Evolutionary conservation across 78 protist species (phyloP), one percentile per base, ranked within the genome.

Genomic region (Acrasis kona): DNA sequence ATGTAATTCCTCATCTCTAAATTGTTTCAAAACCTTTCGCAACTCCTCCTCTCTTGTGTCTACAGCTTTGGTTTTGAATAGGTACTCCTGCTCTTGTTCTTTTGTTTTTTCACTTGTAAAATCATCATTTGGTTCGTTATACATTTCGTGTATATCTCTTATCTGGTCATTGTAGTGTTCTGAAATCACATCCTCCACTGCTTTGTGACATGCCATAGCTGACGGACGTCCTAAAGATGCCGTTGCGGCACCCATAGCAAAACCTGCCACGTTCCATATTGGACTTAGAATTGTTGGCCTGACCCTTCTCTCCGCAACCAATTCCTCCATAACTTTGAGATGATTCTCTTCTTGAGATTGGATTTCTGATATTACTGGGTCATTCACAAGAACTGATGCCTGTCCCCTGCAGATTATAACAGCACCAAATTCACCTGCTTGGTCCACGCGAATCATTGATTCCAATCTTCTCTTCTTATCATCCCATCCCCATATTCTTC

Each of bases 341-440:
- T 88, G 92, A 30, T 70, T 76, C 65, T 79, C 72, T 74, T 88
- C 92, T 28, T 88, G 90, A 27, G 80, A 82, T 39, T 79, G 75
- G 85, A 88, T 88, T 42, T 88, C 83, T 39, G 38, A 66, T 42
- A 86, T 82, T 40, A 78, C 71, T 29, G 86, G 85, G 5, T 81
- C 66, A 3, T 82, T 32, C 0, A 30, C 41, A 4, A 87, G 81
- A 19, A 86, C 84, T 31, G 90, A 89, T 5, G 84, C 65, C 27
- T 85, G 89, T 27, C 89, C 89, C 9, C 79, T 82, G 39, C 82
- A 89, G 0, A 89, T 89, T 10, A 81, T 81, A 0, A 81, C 86
- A 5, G 91, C 91, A 10, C 93, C 90, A 39, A 88, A 78, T 50
- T 89, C 93, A 36, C 91, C 90, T 35, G 91, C 91, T 57, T 84